Conservation (phyloP, 106 monocot species). For the Gastrodia elata region DNA sequence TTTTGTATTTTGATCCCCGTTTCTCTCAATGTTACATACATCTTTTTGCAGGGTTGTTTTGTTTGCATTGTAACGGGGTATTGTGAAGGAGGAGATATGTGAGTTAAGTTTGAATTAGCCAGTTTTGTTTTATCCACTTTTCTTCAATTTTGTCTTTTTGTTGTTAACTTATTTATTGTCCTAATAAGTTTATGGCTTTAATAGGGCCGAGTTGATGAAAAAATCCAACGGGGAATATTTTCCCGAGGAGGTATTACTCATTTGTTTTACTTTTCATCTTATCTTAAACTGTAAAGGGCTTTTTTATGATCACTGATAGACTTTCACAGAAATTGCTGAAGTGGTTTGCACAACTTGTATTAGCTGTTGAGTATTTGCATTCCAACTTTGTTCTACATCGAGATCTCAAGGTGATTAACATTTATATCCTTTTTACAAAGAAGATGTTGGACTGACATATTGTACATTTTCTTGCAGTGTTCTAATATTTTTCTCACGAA, state of each 20-base stretch:
- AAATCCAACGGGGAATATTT: constrained; percentile 58
- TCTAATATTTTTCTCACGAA: constrained; percentile 98
- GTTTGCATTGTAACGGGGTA: constrained; percentile 96
- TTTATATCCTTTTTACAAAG: no score
- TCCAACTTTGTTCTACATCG: constrained; percentile 95
- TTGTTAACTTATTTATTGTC: neutral
- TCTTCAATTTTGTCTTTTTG: neutral
- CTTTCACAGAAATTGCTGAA: constrained; percentile 74
- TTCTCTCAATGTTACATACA: neutral
- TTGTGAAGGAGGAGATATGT: constrained; percentile 98
- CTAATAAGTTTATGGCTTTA: constrained; percentile 8
- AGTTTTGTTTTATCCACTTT: neutral
- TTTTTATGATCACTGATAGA: neutral
- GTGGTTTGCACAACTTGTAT: constrained; percentile 80
- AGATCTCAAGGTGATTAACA: constrained; percentile 72
- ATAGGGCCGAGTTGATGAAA: constrained; percentile 88
- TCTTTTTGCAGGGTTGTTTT: constrained; percentile 61
- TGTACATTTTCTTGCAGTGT: constrained; percentile 45
- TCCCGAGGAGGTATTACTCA: constrained; percentile 62
- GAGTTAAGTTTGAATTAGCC: constrained; percentile 19
- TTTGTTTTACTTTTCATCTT: neutral
- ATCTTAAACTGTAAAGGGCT: neutral
- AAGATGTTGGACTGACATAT: neutral
- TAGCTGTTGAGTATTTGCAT: constrained; percentile 98
- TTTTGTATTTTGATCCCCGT: neutral